Conservation (phyloP, 2,329 filamentous ascomycete genomes). For the Salinomyces thailandicus region DNA sequence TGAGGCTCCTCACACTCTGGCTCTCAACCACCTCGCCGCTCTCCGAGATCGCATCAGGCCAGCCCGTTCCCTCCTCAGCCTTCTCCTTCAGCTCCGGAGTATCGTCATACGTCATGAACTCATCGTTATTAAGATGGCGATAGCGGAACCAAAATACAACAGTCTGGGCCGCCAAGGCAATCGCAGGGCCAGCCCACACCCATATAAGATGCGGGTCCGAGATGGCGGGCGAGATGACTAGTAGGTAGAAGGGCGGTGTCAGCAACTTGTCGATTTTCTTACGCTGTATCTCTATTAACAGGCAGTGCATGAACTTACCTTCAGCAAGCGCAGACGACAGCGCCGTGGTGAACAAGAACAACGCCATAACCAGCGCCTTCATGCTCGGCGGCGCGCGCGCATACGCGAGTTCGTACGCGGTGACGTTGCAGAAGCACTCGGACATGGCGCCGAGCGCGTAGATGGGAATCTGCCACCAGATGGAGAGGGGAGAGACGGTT, state of each 20-base stretch:
- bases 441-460: background rate
- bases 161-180: slow-evolving; percentile 39
- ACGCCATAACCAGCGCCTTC: slow-evolving; percentile 33
- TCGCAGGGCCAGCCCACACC: slow-evolving; percentile 40
- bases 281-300: too few relatives aligned
- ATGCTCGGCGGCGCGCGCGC: slow-evolving; percentile 33
- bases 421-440: slow-evolving; percentile 23
- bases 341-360: slow-evolving; percentile 34
- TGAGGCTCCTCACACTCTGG: too few relatives aligned
- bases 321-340: slow-evolving; percentile 32
- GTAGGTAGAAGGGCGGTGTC: background rate
- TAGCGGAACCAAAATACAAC: slow-evolving; percentile 39
- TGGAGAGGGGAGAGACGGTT: slow-evolving; percentile 27
- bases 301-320: too few relatives aligned
- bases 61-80: background rate
- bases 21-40: too few relatives aligned
- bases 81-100: background rate
- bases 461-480: slow-evolving; percentile 27
- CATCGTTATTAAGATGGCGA: slow-evolving; percentile 38
- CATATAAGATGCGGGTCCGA: slow-evolving; percentile 40
- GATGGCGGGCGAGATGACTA: slow-evolving; percentile 20
- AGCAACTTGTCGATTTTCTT: too few relatives aligned
- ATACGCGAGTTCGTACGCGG: slow-evolving; percentile 37
- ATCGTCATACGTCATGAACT: slow-evolving; percentile 27
- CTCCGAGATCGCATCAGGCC: too few relatives aligned